phyloP scores from a whole-genome alignment of 225 moss, liverwort and hornwort species.

The Sphagnum contortum region DNA sequence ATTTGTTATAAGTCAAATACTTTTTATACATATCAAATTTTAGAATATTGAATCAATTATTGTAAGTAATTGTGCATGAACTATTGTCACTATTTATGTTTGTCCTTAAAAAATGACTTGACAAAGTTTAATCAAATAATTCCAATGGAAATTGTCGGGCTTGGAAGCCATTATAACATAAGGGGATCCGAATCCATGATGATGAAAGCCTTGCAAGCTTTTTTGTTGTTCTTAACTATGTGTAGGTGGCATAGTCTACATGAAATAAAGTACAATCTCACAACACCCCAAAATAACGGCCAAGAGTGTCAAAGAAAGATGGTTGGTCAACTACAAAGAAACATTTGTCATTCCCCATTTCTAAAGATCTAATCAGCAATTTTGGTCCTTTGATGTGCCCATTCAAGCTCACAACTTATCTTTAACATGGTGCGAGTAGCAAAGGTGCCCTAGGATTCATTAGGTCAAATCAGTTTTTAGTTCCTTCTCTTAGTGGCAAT shows the following conservation, averaged over 20 bases:
- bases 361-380: conserved; percentile 26
- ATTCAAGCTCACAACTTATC: conserved; percentile 9
- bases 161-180: conserved; percentile 66
- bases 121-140: too few species aligned
- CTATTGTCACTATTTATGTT: too few species aligned
- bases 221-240: conserved; percentile 30
- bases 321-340: conserved; percentile 44
- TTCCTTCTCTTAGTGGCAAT: neutral
- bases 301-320: conserved; percentile 25
- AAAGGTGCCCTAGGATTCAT: conserved; percentile 16
- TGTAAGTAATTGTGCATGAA: too few species aligned
- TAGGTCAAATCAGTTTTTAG: conserved; percentile 1
- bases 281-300: conserved; percentile 71
- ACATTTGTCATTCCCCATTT: conserved; percentile 45
- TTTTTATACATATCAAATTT: too few species aligned
- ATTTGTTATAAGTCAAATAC: too few species aligned
- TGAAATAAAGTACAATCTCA: conserved; percentile 63
- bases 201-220: conserved; percentile 46
- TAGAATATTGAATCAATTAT: too few species aligned
- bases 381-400: conserved; percentile 15
- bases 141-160: too few species aligned
- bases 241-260: conserved; percentile 66
- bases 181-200: conserved; percentile 61
- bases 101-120: too few species aligned
- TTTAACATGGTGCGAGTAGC: conserved; percentile 15